phyloP scores from a whole-genome alignment of 192 early-diverging fungal genomes.

The Rhizoclosmatium globosum region DNA sequence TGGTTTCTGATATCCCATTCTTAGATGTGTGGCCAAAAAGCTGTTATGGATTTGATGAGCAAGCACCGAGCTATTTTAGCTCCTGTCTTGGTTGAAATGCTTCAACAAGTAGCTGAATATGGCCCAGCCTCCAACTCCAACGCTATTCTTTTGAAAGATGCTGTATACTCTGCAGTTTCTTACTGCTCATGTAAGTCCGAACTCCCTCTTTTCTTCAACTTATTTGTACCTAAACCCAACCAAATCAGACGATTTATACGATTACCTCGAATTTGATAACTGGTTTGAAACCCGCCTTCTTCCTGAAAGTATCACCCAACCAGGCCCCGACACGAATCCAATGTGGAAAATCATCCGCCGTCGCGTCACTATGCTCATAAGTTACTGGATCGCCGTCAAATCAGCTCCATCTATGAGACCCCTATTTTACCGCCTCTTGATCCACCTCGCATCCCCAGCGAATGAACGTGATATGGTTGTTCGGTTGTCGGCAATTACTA shows the following conservation, averaged over 20 bases:
- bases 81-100: conserved; percentile 69
- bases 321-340: conserved; percentile 3
- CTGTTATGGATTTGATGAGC: conserved; percentile 80
- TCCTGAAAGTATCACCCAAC: conserved; percentile 34
- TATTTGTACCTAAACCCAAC: neutral
- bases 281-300: conserved; percentile 70
- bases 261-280: conserved; percentile 80
- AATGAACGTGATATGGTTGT: conserved; percentile 80
- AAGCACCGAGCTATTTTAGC: conserved; percentile 67
- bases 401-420: conserved; percentile 66
- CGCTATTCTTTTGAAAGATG: conserved; percentile 74
- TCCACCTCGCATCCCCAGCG: conserved; percentile 68
- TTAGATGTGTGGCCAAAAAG: conserved; percentile 83
- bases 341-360: conserved; percentile 52
- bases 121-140: conserved; percentile 49
- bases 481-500: conserved; percentile 76
- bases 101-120: conserved; percentile 57
- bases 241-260: conserved; percentile 71
- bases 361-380: conserved; percentile 84
- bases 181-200: conserved; percentile 64
- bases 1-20: neutral
- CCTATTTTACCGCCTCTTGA: conserved; percentile 75
- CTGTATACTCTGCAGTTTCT: conserved; percentile 81
- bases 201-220: neutral
- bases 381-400: conserved; percentile 87